Evolutionary conservation across 257 asterid species (phyloP), one percentile per base, ranked within the genome.

Genomic region (Solanum lycopersicoides): DNA sequence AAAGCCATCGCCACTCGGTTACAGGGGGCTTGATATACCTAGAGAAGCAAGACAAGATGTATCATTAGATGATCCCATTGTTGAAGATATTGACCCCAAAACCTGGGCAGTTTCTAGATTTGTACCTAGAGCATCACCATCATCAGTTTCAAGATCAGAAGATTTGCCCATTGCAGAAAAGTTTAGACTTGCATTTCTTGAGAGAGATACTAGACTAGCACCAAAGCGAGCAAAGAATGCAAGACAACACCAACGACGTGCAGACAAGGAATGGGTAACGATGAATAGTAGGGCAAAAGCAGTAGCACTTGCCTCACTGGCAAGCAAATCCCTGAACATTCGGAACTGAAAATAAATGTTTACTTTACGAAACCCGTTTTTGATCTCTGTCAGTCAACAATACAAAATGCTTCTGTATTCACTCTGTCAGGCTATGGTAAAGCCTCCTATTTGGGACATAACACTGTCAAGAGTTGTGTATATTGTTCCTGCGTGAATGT

Each of bases 141-240:
- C 87, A 83, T 86, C 91, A 44, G 91, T 82, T 66, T 39, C 92
- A 41, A 80, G 45, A 72, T 79, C 92, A 18, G 87, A 88, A 45
- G 99, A 95, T 82, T 87, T 97, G 30, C 90, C 99, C 1, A 75
- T 95, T 37, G 99, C 99, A n/a, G 99, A 95, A 8, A 95, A 96
- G 75, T 97, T 97, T 88, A 93, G 99, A 93, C 93, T 94, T 83
- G 99, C 99, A 5, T 97, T 94, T 88, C 35, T 92, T 23, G 99
- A 95, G 89, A 95, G 99, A 89, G 99, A 97, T 84, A 94, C 89
- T 23, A 95, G 98, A 63, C 89, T 97, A 88, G 99, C 99, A 9
- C 98, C 99, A 69, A 97, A 97, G 92, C 94, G 99, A 47, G 99
- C 99, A 6, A 97, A 97, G 90, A 97, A 97, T 30, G 97, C 96